phyloP scores from a whole-genome alignment of 331 rosid genomes.

The Acacia concinna region DNA sequence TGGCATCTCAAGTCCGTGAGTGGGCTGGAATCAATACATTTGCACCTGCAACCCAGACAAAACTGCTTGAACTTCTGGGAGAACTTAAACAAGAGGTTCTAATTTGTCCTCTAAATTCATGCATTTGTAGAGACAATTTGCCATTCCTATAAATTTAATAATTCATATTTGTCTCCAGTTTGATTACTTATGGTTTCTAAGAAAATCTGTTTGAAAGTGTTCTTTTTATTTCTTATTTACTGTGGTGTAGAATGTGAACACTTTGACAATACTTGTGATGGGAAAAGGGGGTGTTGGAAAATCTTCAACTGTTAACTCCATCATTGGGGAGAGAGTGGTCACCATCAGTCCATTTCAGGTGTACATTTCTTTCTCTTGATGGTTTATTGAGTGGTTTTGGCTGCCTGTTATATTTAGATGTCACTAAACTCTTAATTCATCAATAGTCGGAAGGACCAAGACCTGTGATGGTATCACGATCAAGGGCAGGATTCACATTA shows the following conservation, averaged over 20 bases:
- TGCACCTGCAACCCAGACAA: slow-evolving; percentile 71
- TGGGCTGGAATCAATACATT: slow-evolving; percentile 74
- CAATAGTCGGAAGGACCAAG: slow-evolving; percentile 62
- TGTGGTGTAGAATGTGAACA: slow-evolving; percentile 55
- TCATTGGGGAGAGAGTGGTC: slow-evolving; percentile 68
- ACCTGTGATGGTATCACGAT: slow-evolving; percentile 67
- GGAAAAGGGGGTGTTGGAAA: slow-evolving; percentile 85
- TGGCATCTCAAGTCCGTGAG: slow-evolving; percentile 65
- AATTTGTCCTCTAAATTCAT: slow-evolving; percentile 4
- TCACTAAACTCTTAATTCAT: slow-evolving; percentile 1
- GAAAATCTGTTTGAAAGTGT: neutral
- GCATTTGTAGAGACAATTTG: neutral
- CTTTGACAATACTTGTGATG: slow-evolving; percentile 75
- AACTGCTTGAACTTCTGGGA: slow-evolving; percentile 61
- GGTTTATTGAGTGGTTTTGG: neutral
- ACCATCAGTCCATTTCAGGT: slow-evolving; percentile 78
- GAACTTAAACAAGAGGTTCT: slow-evolving; percentile 64
- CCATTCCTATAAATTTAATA: neutral
- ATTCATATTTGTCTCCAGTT: too few relatives aligned
- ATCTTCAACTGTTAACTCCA: slow-evolving; percentile 72
- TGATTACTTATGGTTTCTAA: neutral
- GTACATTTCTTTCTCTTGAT: slow-evolving; percentile 1
- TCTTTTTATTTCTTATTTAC: slow-evolving; percentile 17
- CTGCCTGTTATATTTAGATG: neutral
- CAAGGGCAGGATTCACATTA: slow-evolving; percentile 66